Evolutionary conservation across 352 stramenopile genomes (phyloP).

Genomic region (Discostella stelligera): DNA sequence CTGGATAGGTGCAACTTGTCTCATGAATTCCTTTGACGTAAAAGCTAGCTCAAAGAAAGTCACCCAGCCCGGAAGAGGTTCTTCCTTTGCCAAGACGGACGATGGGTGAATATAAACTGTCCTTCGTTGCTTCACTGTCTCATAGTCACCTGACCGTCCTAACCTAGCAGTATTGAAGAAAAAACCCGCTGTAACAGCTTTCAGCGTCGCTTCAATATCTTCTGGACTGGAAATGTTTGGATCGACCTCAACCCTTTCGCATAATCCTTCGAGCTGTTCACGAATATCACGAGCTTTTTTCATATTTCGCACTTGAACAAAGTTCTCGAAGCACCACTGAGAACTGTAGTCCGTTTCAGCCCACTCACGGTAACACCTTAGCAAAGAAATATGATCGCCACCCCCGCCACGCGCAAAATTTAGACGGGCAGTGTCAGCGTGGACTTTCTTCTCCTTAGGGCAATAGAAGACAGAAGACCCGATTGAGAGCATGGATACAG

Average conservation of each 20-base stretch:
- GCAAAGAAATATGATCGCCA: constrained; percentile 95
- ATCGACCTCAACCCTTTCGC: constrained; percentile 97
- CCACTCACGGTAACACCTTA: constrained; percentile 98
- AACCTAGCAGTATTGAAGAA: constrained; percentile 99
- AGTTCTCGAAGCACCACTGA: constrained; percentile 91
- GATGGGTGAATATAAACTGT: constrained; percentile 98
- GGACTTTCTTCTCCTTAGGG: constrained; percentile 97
- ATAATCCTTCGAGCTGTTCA: constrained; percentile 98
- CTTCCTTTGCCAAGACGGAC: constrained; percentile 90
- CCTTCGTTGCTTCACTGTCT: constrained; percentile 97
- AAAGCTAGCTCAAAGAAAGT: constrained; percentile 99
- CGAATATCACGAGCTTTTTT: constrained; percentile 97
- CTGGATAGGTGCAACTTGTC: constrained; percentile 95
- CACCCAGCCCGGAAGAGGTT: constrained; percentile 87
- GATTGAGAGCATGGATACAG: constrained; percentile 98
- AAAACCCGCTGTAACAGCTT: constrained; percentile 97
- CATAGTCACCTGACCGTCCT: constrained; percentile 94
- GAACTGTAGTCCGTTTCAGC: constrained; percentile 96
- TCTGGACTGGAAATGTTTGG: constrained; percentile 78
- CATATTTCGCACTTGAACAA: constrained; percentile 96
- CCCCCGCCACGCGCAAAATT: constrained; percentile 97
- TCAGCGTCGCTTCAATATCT: constrained; percentile 92
- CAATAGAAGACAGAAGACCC: constrained; percentile 98
- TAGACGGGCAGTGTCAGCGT: constrained; percentile 96
- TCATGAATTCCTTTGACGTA: constrained; percentile 99